These are phyloP conservation scores for Xylariaceae sp. DNA, from an alignment of 2,329 filamentous ascomycete genomes.

Conservation along the genomic window DNA sequence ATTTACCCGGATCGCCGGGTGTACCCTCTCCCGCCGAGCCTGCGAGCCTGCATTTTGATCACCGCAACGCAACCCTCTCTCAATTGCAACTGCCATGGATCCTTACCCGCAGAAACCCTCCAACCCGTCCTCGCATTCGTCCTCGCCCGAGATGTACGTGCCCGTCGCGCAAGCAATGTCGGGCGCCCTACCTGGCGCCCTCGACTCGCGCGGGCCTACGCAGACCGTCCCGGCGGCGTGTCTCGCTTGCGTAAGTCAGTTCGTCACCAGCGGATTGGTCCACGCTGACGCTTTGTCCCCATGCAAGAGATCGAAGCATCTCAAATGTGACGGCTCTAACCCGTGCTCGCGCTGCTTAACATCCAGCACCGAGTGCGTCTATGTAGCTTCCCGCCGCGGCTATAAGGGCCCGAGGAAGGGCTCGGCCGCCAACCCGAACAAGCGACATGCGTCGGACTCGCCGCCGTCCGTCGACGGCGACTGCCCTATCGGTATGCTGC, in stretches of 20 bases:
- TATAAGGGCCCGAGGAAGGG: slow-evolving; percentile 64
- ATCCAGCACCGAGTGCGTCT: slow-evolving; percentile 60
- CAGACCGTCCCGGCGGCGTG: slow-evolving; percentile 49
- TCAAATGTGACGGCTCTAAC: slow-evolving; percentile 69
- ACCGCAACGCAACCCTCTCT: too few species aligned
- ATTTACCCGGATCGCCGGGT: slow-evolving; percentile 15
- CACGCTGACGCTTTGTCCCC: slow-evolving; percentile 18
- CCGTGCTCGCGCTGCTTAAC: slow-evolving; percentile 65
- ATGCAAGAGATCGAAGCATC: slow-evolving; percentile 57
- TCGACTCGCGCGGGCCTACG: slow-evolving; percentile 29
- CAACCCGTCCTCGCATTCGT: slow-evolving; percentile 19
- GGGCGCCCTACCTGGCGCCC: slow-evolving; percentile 16
- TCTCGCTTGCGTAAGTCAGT: slow-evolving; percentile 48
- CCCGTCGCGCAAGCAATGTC: slow-evolving; percentile 8
- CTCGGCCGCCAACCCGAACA: slow-evolving; percentile 44
- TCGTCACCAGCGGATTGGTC: background rate
- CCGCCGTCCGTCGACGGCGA: slow-evolving; percentile 38
- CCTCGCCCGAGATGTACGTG: slow-evolving; percentile 19
- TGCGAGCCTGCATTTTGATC: slow-evolving; percentile 1
- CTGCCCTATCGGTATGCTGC: slow-evolving; percentile 45
- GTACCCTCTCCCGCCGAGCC: slow-evolving; percentile 3
- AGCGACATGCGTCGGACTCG: slow-evolving; percentile 49
- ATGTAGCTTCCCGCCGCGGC: slow-evolving; percentile 69
- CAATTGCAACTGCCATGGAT: slow-evolving; percentile 14
- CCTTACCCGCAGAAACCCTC: slow-evolving; percentile 14